Evolutionary conservation across 257 asterid species (phyloP).

Genomic region (Solanum chmielewskii): DNA sequence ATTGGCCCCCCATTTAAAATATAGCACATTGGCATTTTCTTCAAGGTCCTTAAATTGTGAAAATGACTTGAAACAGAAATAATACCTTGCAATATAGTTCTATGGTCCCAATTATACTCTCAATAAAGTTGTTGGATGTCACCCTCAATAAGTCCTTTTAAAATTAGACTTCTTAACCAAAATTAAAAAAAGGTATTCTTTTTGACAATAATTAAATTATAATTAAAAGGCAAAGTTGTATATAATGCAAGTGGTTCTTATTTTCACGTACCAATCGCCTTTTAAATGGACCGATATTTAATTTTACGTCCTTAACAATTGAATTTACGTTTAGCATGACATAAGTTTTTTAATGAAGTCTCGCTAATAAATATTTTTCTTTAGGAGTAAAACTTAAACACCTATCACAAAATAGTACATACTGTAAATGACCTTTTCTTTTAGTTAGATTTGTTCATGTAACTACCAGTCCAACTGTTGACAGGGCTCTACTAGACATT

Average conservation of each 20-base stretch:
- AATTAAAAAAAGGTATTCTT: neutral
- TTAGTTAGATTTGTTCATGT: neutral
- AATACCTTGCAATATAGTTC: neutral
- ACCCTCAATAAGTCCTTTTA: neutral
- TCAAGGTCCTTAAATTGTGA: neutral
- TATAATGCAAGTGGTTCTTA: neutral
- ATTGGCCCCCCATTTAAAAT: neutral
- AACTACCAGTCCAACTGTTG: neutral
- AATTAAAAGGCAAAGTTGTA: neutral
- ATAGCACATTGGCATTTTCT: neutral
- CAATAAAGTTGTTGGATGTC: neutral
- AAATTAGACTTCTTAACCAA: neutral
- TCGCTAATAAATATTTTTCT: neutral
- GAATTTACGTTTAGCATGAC: neutral
- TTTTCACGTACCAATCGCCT: neutral
- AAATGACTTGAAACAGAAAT: neutral
- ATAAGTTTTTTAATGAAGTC: neutral
- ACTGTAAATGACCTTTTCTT: neutral
- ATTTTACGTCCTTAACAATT: neutral
- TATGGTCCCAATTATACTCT: neutral
- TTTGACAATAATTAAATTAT: neutral
- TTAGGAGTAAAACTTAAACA: neutral
- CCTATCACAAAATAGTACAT: neutral
- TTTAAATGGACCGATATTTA: neutral
- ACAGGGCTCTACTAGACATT: neutral